A percentile compares a stretch with the other conserved stretches of the same genome.
Evolutionary conservation across 176 grass and related monocot species (phyloP).

Genomic region (Juncus effusus): DNA sequence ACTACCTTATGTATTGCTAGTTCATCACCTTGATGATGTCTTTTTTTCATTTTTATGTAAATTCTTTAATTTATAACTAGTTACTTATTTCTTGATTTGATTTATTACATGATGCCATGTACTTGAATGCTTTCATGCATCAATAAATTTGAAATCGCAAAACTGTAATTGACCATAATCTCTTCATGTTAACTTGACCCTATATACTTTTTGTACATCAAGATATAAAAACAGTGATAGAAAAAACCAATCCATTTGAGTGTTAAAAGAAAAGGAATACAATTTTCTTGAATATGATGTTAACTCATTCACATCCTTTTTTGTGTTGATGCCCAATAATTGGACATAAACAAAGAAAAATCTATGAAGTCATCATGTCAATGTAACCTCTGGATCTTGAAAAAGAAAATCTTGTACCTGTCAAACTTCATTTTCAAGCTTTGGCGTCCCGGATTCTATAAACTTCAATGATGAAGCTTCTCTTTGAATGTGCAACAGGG

Average conservation of each 20-base stretch:
- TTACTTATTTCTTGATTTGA: constrained; percentile 15
- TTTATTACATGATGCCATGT: constrained; percentile 20
- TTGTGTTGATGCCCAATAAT: too few relatives aligned
- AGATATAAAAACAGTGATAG: too few relatives aligned
- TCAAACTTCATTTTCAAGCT: too few relatives aligned
- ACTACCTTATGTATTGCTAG: neutral
- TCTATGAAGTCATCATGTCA: too few relatives aligned
- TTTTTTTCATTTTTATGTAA: constrained; percentile 14
- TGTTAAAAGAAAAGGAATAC: too few relatives aligned
- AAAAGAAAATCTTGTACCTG: too few relatives aligned
- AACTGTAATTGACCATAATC: neutral
- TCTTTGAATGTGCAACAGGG: neutral
- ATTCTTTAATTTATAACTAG: neutral
- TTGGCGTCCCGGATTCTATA: too few relatives aligned
- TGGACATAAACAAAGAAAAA: too few relatives aligned
- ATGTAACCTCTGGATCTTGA: too few relatives aligned
- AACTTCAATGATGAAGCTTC: neutral
- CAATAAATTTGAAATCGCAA: constrained; percentile 12
- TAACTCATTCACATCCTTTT: too few relatives aligned
- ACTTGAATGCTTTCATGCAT: constrained; percentile 12
- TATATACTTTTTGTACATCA: neutral
- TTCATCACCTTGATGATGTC: constrained; percentile 14
- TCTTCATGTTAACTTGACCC: neutral
- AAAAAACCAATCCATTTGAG: too few relatives aligned
- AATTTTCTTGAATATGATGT: too few relatives aligned